Evolutionary conservation across 1,139 yeast species (phyloP).

Genomic region (Diutina scorzettiae): DNA sequence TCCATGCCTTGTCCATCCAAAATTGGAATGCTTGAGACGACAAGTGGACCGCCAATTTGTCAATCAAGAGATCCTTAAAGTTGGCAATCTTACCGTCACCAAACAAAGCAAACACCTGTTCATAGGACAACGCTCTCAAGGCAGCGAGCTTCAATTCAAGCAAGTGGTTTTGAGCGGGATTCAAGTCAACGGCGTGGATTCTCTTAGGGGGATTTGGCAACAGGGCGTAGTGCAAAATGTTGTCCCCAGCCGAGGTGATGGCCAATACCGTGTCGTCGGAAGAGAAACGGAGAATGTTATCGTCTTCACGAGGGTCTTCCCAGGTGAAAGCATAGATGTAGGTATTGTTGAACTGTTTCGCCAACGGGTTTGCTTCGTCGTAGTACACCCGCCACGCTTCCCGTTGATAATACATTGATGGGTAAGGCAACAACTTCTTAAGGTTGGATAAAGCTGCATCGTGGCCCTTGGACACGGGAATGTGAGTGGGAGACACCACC

Average conservation of each 20-base stretch:
- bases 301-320: constrained; percentile 84
- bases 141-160: constrained; percentile 70
- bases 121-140: constrained; percentile 43
- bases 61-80: constrained; percentile 33
- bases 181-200: constrained; percentile 77
- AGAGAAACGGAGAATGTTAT: constrained; percentile 46
- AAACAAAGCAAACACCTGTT: constrained; percentile 61
- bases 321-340: constrained; percentile 81
- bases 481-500: constrained; percentile 17
- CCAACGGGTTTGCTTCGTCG: constrained; percentile 56
- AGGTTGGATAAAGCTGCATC: constrained; percentile 60
- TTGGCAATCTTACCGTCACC: constrained; percentile 60
- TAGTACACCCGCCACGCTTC: constrained; percentile 74
- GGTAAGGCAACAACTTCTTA: constrained; percentile 60
- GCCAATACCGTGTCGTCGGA: constrained; percentile 65
- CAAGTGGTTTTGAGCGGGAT: constrained; percentile 73
- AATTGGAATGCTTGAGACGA: constrained; percentile 74
- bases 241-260: constrained; percentile 81
- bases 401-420: constrained; percentile 64
- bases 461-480: constrained; percentile 50
- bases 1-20: constrained; percentile 57
- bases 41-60: constrained; percentile 51
- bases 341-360: constrained; percentile 63
- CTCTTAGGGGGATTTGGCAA: constrained; percentile 61
- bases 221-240: constrained; percentile 60